A percentile compares a stretch with the other conserved stretches of the same genome.
phyloP scores from a whole-genome alignment of 202 grass and related monocot genomes.

The Setaria viridis region DNA sequence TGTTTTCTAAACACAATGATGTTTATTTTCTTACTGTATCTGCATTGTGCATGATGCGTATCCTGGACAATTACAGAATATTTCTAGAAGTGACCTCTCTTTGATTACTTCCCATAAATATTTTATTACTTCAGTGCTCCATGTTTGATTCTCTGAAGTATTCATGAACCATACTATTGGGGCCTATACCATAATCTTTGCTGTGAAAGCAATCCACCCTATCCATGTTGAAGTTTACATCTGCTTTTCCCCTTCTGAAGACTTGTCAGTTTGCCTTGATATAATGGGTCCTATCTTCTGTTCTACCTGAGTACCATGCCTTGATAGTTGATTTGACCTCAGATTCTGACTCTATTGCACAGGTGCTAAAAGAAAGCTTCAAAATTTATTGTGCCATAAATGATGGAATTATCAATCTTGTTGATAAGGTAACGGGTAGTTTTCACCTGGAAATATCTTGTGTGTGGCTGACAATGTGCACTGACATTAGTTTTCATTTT shows the following conservation, averaged over 20 bases:
- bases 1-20: background rate
- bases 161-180: background rate
- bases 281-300: background rate
- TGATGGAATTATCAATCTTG: constrained; percentile 99
- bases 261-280: background rate
- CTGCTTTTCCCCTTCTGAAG: background rate
- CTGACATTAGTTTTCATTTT: constrained; percentile 34
- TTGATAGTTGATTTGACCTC: constrained; percentile 33
- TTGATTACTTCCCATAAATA: background rate
- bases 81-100: background rate
- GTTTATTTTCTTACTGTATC: constrained; percentile 10
- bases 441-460: constrained; percentile 26
- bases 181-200: background rate
- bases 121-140: background rate
- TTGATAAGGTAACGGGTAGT: constrained; percentile 79
- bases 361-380: constrained; percentile 99
- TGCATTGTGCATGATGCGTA: constrained; percentile 1
- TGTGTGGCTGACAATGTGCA: background rate
- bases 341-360: constrained; percentile 20
- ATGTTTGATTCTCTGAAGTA: background rate
- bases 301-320: constrained; percentile 1
- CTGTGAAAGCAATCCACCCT: background rate
- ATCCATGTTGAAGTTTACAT: background rate
- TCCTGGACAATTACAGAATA: background rate
- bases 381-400: constrained; percentile 99